These are phyloP conservation scores for Fusarium sp. DNA, from an alignment of 2,329 filamentous ascomycete species.

Conservation along the genomic window DNA sequence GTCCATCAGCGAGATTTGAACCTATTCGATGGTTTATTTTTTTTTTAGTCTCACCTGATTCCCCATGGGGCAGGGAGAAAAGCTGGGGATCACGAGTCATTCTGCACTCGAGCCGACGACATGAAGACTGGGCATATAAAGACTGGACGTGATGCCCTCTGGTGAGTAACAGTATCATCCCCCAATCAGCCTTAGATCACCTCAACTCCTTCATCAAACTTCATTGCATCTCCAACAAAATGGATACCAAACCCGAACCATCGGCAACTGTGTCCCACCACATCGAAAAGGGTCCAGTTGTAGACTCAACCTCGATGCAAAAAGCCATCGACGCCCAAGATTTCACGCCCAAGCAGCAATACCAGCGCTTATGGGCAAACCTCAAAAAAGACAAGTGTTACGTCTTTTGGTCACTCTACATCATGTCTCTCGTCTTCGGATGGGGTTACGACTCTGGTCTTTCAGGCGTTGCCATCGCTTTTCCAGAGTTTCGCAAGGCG, in stretches of 20 bases:
- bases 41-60: neutral
- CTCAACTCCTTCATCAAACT: neutral
- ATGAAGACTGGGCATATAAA: neutral
- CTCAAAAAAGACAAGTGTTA: conserved; percentile 43
- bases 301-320: neutral
- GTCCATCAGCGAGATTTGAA: neutral
- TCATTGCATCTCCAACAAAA: neutral
- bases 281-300: neutral
- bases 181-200: neutral
- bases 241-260: neutral
- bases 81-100: neutral
- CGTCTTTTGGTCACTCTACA: conserved; percentile 43
- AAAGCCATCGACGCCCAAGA: conserved; percentile 24
- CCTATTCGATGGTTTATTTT: neutral
- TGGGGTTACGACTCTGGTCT: conserved; percentile 51
- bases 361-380: conserved; percentile 41
- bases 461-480: conserved; percentile 49
- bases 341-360: conserved; percentile 41
- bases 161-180: neutral
- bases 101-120: neutral
- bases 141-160: neutral
- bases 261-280: neutral
- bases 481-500: conserved; percentile 47
- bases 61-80: neutral
- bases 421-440: conserved; percentile 48